A percentile compares a stretch with the other conserved stretches of the same genome.
These are phyloP conservation scores for Boletus patriciae DNA, from an alignment of 768 basidiomycete species.

Conservation along the genomic window DNA sequence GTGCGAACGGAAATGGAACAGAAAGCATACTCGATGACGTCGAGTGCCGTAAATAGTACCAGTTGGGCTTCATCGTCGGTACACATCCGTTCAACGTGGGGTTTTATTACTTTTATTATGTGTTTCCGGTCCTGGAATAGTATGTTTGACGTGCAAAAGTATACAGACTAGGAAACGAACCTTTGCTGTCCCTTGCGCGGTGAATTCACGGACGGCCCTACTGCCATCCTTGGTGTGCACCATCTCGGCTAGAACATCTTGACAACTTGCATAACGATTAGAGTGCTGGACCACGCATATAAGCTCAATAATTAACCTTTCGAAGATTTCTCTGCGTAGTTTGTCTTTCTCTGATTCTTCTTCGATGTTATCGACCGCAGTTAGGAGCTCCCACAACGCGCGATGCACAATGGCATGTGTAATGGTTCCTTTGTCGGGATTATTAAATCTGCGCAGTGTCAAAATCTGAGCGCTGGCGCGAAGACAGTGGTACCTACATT, in stretches of 20 bases:
- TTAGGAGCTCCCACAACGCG: constrained; percentile 82
- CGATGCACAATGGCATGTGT: constrained; percentile 88
- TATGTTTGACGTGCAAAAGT: neutral
- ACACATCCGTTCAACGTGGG: constrained; percentile 86
- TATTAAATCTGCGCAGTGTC: constrained; percentile 68
- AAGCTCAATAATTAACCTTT: constrained; percentile 50
- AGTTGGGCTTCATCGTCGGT: constrained; percentile 87
- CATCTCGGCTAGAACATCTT: constrained; percentile 87
- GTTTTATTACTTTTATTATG: constrained; percentile 85
- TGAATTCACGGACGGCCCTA: constrained; percentile 79
- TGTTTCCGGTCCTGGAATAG: constrained; percentile 77
- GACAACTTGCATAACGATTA: constrained; percentile 50
- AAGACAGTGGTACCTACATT: constrained; percentile 52
- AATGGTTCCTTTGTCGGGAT: constrained; percentile 86
- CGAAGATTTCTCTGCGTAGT: constrained; percentile 75
- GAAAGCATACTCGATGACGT: constrained; percentile 76
- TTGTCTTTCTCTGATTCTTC: constrained; percentile 73
- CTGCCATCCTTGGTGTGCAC: constrained; percentile 94
- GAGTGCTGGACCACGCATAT: neutral
- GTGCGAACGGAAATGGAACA: neutral
- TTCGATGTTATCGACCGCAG: constrained; percentile 53
- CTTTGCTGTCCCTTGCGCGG: constrained; percentile 82
- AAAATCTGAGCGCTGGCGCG: neutral
- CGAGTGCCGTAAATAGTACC: constrained; percentile 86
- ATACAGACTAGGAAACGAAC: constrained; percentile 33